These are phyloP conservation scores for Colletotrichum sp. DNA, from an alignment of 2,329 filamentous ascomycete genomes.

Conservation along the genomic window DNA sequence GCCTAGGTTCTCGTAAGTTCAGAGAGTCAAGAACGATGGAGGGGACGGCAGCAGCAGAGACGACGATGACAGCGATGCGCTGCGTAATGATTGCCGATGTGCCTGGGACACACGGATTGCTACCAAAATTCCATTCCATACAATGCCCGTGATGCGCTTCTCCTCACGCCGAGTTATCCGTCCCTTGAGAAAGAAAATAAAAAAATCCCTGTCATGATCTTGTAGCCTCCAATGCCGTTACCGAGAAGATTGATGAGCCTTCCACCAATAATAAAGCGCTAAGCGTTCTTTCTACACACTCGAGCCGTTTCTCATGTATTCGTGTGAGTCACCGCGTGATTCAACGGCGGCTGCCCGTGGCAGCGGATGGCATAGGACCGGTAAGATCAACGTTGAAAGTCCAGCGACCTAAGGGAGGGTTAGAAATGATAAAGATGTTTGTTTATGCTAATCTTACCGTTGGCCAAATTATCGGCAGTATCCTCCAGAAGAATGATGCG, in stretches of 20 bases:
- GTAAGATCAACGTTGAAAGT: constrained; percentile 45
- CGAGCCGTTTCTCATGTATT: background rate
- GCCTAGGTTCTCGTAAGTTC: background rate
- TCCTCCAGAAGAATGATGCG: constrained; percentile 89
- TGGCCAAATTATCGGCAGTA: constrained; percentile 89
- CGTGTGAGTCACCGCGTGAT: background rate
- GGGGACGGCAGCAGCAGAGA: background rate
- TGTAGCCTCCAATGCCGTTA: background rate
- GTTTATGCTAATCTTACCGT: constrained; percentile 61
- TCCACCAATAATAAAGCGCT: background rate
- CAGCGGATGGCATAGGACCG: constrained; percentile 18
- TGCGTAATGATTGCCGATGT: constrained; percentile 3
- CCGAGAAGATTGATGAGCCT: background rate
- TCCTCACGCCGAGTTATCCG: background rate
- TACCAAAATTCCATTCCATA: constrained; percentile 15
- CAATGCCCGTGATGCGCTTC: constrained; percentile 16
- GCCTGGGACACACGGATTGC: constrained; percentile 10
- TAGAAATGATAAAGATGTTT: constrained; percentile 31
- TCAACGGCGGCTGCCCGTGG: constrained; percentile 29
- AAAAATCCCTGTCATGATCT: background rate
- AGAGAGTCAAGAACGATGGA: background rate
- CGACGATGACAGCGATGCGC: background rate
- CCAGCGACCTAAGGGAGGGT: constrained; percentile 44
- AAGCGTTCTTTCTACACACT: background rate
- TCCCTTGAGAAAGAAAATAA: background rate